Evolutionary conservation across 2,329 filamentous ascomycete genomes (phyloP), one percentile per base, ranked within the genome.

Genomic region (Claviceps maximensis): DNA sequence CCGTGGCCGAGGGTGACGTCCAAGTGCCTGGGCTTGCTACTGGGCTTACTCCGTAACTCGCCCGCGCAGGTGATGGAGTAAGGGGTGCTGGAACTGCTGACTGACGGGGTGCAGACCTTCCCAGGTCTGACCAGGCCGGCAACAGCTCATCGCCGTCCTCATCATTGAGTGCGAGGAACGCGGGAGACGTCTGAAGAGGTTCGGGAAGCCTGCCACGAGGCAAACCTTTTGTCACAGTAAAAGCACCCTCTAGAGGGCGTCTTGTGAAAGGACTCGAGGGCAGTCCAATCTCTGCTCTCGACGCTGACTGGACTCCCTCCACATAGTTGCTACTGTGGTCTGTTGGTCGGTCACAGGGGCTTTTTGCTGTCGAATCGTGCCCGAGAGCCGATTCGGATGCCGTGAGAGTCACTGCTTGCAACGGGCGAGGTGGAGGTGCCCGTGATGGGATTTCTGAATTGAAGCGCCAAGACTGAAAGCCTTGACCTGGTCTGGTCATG

Each of bases 61-160:
- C 27, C 8, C 41, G 17, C 12, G 45, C 46, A 17, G 53, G 54
- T n/a, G 47, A 57, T 3, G 66, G 65, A 1, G 63, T 62, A 7
- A 70, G 63, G 17, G 68, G 68, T 15, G 66, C 59, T 0, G 66
- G 65, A 29, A 70, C 61, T 17, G 68, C 67, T 0, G 68, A 69
- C 33, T 59, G 59, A 48, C 67, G 65, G 1, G 61, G 60, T 25
- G 64, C 58, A 1, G 57, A 55, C 2, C 56, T 56, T 48, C 65
- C 62, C 42, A 67, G 62, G 46, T 61, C 51, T n/a, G 55, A 50
- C 56, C 56, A 59, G n/a, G 47, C 27, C 6, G 51, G 47, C 1
- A 54, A 29, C 12, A 31, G 15, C 19, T 31, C 3, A n/a, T 44
- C 42, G 17, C 9, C 33, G 5, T 50, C 51, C 2, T 51, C 53